phyloP scores from a whole-genome alignment of 306 rosid species.

The Acacia crassicarpa region DNA sequence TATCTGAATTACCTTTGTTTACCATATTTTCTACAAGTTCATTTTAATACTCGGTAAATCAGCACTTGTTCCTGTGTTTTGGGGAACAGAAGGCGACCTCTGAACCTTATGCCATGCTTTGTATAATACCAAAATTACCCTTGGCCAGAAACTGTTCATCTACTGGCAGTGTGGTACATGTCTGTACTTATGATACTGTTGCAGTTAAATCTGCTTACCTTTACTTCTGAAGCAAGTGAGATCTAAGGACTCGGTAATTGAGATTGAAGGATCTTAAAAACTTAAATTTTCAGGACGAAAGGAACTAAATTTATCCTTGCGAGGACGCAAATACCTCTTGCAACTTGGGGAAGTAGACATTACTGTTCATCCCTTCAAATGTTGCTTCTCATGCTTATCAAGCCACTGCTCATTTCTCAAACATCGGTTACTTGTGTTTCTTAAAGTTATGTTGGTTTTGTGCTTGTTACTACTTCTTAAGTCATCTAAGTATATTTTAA shows the following conservation, averaged over 20 bases:
- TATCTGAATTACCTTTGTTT: background rate
- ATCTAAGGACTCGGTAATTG: background rate
- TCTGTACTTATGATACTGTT: background rate
- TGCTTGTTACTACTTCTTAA: background rate
- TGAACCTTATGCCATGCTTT: background rate
- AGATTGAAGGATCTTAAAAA: background rate
- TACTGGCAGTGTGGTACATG: background rate
- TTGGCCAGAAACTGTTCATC: background rate
- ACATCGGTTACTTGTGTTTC: background rate
- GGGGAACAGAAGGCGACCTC: background rate
- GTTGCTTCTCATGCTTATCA: background rate
- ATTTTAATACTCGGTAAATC: background rate
- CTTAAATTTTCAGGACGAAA: background rate
- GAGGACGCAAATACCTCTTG: background rate
- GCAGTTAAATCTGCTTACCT: background rate
- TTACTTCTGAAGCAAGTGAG: background rate
- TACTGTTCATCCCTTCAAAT: background rate
- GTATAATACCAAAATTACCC: background rate
- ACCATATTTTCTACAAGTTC: background rate
- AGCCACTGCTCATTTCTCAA: background rate
- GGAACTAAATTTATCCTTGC: background rate
- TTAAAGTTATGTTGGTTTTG: background rate
- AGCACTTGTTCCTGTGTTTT: background rate
- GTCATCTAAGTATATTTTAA: background rate
- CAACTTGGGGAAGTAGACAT: background rate